Percentiles rank a stretch among this genome's conserved stretches.
phyloP scores from a whole-genome alignment of 352 stramenopile genomes.

The Phytophthora parvispora region DNA sequence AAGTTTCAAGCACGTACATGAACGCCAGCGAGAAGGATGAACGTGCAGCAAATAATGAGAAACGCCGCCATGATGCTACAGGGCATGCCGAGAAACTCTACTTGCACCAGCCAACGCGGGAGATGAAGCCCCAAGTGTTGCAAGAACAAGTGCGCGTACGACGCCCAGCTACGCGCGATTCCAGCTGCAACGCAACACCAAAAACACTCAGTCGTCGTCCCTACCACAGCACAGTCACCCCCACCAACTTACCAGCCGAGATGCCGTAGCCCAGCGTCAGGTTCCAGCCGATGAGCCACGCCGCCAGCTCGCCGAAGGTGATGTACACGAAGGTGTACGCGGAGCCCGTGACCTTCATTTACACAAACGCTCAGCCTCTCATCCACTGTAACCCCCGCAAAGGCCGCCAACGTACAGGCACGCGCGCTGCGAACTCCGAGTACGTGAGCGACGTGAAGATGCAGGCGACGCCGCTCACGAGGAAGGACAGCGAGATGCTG shows the following conservation, averaged over 20 bases:
- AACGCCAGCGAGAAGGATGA: conserved; percentile 87
- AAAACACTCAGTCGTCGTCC: background rate
- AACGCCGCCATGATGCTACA: conserved; percentile 86
- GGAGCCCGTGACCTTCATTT: conserved; percentile 81
- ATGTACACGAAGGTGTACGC: conserved; percentile 94
- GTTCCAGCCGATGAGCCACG: conserved; percentile 95
- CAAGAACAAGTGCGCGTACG: conserved; percentile 88
- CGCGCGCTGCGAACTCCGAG: conserved; percentile 89
- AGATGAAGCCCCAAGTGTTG: conserved; percentile 77
- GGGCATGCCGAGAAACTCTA: conserved; percentile 59
- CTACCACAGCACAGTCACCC: background rate
- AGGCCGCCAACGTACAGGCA: conserved; percentile 64
- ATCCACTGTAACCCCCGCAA: background rate
- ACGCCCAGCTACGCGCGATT: conserved; percentile 92
- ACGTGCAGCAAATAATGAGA: conserved; percentile 86
- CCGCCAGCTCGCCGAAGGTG: conserved; percentile 88
- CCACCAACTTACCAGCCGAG: conserved; percentile 75
- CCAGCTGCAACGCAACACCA: conserved; percentile 57
- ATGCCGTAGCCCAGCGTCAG: conserved; percentile 95
- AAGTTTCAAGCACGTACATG: conserved; percentile 56
- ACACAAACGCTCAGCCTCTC: conserved; percentile 14
- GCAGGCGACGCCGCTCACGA: conserved; percentile 89
- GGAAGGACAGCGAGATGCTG: conserved; percentile 92
- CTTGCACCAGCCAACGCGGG: conserved; percentile 72
- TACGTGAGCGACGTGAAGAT: conserved; percentile 94